Base-by-base conservation (phyloP, 495 filamentous ascomycete genomes). In the Astrothelium subdiscretum region DNA sequence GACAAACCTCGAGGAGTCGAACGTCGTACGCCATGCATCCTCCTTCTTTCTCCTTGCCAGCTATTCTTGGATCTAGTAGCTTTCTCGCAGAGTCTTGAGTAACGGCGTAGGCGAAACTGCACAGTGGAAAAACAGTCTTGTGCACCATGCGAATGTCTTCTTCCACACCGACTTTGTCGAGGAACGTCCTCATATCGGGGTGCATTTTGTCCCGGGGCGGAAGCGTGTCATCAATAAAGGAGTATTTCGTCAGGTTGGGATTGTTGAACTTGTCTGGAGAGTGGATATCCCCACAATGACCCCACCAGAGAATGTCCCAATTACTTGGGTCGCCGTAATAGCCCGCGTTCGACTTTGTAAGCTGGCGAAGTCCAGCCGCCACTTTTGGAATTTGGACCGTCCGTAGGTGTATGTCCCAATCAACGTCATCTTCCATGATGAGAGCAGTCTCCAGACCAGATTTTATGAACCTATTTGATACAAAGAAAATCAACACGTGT, bases 381-480 rank as follows among this genome's bases (percentile, higher is more conserved):
- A 68, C 68, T 42, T 64, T 60, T 32, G 72, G 72, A 32, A 73
- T 59, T 59, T 74, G 71, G 4, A 64, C 60, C 24, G 68, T 69
- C 8, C 70, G 69, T 15, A 80, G 65, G 3, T 70, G 69, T 31
- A 76, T 69, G 62, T 78, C 77, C 74, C 73, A 80, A 66, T 80
- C 77, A 22, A 75, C 74, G 58, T 79, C 77, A 66, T 78, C 76
- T 68, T 80, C 77, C 38, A 80, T 66, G 42, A 80, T 75, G 31
- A 80, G 65, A 0, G 73, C 74, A 1, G 77, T 79, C 57, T 77
- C 73, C 11, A 77, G 61, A 20, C 69, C 70, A n/a, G 74, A 74
- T 27, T 73, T 69, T 32, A 78, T 63, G 62, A 77, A 74, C 69
- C 69, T 71, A 60, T 31, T 20, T 6, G 15, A 4, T 10, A 57